Conservation (phyloP, 139 green algal species). For the Zygnema cylindricum region DNA sequence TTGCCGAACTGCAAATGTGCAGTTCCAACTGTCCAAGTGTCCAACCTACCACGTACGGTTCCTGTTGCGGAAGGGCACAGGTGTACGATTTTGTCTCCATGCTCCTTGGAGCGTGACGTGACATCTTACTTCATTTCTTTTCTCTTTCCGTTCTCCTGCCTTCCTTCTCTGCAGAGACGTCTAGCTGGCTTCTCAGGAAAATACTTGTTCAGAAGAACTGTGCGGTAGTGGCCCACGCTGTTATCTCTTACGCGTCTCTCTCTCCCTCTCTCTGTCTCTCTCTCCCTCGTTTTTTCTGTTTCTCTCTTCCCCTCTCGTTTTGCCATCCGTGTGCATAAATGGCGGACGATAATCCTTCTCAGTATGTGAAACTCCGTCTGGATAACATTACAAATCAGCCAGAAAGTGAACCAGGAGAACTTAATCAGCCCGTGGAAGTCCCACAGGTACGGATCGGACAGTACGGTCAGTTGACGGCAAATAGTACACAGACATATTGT, state of each 20-base stretch:
- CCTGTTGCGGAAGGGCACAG: neutral
- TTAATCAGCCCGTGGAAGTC: constrained; percentile 47
- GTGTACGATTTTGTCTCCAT: too few relatives aligned
- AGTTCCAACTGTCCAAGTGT: too few relatives aligned
- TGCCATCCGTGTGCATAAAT: neutral
- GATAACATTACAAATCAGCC: constrained; percentile 36
- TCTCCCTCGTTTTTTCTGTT: neutral
- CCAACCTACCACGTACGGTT: too few relatives aligned
- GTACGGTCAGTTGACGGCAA: too few relatives aligned
- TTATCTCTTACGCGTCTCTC: constrained; percentile 7
- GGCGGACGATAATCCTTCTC: constrained; percentile 23
- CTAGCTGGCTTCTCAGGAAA: neutral
- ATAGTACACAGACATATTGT: too few relatives aligned
- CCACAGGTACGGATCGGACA: constrained; percentile 40
- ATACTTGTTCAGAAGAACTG: too few relatives aligned
- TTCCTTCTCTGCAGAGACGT: neutral
- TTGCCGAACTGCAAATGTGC: neutral
- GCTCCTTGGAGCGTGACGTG: neutral
- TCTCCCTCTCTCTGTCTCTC: constrained; percentile 7
- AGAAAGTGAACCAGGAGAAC: constrained; percentile 40
- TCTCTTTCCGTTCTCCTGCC: neutral
- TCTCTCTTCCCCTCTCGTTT: neutral
- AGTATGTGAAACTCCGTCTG: constrained; percentile 48
- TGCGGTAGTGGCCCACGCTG: too few relatives aligned
- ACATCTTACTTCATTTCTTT: neutral